Conservation (phyloP, 108 stramenopile genomes). For the Epithemia pelagica region DNA sequence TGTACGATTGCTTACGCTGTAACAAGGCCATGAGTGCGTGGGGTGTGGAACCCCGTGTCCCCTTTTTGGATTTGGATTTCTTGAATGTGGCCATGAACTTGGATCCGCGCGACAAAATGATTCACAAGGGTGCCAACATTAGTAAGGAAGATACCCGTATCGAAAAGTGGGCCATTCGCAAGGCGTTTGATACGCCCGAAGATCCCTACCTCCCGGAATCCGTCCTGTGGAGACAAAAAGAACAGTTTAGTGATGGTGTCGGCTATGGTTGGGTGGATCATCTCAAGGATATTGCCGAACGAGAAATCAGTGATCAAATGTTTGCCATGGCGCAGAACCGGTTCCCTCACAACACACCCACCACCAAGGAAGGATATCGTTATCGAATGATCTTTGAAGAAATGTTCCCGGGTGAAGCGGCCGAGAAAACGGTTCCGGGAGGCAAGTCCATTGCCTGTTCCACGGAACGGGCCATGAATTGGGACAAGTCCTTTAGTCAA, state of each 20-base stretch:
- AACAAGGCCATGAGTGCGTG: slow-evolving; percentile 98
- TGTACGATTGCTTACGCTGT: slow-evolving; percentile 97
- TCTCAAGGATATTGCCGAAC: slow-evolving; percentile 86
- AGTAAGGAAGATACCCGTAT: slow-evolving; percentile 76
- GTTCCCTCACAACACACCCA: slow-evolving; percentile 96
- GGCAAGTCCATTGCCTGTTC: slow-evolving; percentile 98
- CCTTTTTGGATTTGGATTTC: slow-evolving; percentile 97
- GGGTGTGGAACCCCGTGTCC: slow-evolving; percentile 97
- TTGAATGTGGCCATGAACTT: slow-evolving; percentile 94
- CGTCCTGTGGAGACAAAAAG: slow-evolving; percentile 99
- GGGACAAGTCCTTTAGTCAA: slow-evolving; percentile 82
- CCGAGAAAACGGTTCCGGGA: slow-evolving; percentile 93
- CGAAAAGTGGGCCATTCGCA: slow-evolving; percentile 96
- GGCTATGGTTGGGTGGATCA: slow-evolving; percentile 98
- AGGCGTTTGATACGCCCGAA: slow-evolving; percentile 98
- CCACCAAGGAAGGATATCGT: slow-evolving; percentile 96
- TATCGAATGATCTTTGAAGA: slow-evolving; percentile 97
- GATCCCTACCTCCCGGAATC: slow-evolving; percentile 95
- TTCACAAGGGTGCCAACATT: slow-evolving; percentile 66
- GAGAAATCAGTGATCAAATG: slow-evolving; percentile 89
- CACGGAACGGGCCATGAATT: slow-evolving; percentile 94
- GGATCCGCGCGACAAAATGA: slow-evolving; percentile 94
- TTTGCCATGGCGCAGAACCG: slow-evolving; percentile 86
- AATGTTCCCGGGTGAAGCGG: slow-evolving; percentile 94
- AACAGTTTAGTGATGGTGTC: slow-evolving; percentile 98